A percentile compares a stretch with the other conserved stretches of the same genome.
Evolutionary conservation across 2,329 filamentous ascomycete genomes (phyloP).

Genomic region (Penicillium polonicum): DNA sequence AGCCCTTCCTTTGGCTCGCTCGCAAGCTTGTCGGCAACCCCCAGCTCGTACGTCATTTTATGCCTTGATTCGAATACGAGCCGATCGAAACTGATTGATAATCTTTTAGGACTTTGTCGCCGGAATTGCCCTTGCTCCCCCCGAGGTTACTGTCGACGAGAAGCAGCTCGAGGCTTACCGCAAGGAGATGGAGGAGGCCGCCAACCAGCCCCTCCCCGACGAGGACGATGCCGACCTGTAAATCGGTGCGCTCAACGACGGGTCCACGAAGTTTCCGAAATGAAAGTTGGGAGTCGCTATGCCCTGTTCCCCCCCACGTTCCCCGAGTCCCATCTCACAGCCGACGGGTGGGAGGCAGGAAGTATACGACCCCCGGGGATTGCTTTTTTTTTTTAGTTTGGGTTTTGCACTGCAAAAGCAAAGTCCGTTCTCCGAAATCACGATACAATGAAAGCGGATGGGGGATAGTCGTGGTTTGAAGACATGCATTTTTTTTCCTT

Average conservation of each 20-base stretch:
- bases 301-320: slow-evolving; percentile 4
- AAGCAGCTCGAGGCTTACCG: slow-evolving; percentile 77
- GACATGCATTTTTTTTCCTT: slow-evolving; percentile 35
- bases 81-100: slow-evolving; percentile 22
- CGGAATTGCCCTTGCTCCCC: slow-evolving; percentile 88
- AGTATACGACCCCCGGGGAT: slow-evolving; percentile 9
- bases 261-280: slow-evolving; percentile 16
- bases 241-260: slow-evolving; percentile 22
- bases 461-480: slow-evolving; percentile 30
- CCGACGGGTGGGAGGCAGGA: slow-evolving; percentile 1
- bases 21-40: slow-evolving; percentile 97
- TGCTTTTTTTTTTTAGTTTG: slow-evolving; percentile 16
- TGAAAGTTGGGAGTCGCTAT: slow-evolving; percentile 14
- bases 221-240: slow-evolving; percentile 75
- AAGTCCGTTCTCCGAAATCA: slow-evolving; percentile 32
- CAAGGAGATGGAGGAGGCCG: slow-evolving; percentile 82
- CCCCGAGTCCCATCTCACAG: slow-evolving; percentile 3
- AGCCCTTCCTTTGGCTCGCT: slow-evolving; percentile 99
- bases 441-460: slow-evolving; percentile 40
- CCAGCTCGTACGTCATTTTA: slow-evolving; percentile 61
- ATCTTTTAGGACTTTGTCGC: slow-evolving; percentile 83
- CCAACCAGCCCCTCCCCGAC: slow-evolving; percentile 81
- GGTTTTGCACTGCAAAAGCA: slow-evolving; percentile 22
- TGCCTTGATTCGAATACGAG: slow-evolving; percentile 17
- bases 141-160: slow-evolving; percentile 86